Conservation (phyloP, 495 filamentous ascomycete genomes). For the Terfezia claveryi region DNA sequence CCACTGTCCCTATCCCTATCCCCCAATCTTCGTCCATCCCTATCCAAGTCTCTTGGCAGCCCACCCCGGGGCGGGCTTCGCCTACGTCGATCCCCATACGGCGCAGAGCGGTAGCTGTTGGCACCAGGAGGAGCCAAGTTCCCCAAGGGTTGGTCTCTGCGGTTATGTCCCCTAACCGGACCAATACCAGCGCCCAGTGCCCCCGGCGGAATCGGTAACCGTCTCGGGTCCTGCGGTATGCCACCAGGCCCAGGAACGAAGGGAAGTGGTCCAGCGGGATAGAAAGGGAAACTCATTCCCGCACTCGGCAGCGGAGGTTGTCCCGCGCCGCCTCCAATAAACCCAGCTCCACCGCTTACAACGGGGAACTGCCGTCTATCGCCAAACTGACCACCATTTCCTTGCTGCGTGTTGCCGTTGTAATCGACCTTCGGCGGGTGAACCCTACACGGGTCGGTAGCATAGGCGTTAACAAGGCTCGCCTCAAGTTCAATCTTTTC, state of each 20-base stretch:
- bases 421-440: conserved; percentile 91
- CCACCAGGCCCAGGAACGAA: not conserved
- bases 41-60: conserved; percentile 18
- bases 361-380: conserved; percentile 34
- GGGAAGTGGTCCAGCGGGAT: not conserved
- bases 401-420: conserved; percentile 79
- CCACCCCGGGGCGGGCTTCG: conserved; percentile 4
- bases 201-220: not conserved
- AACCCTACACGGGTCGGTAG: conserved; percentile 84
- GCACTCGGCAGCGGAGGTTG: conserved; percentile 11
- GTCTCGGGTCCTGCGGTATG: not conserved
- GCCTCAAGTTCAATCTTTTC: conserved; percentile 64
- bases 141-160: conserved; percentile 12
- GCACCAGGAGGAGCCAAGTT: not conserved
- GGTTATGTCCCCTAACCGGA: conserved; percentile 25
- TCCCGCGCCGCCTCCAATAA: conserved; percentile 18
- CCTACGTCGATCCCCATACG: not conserved
- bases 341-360: conserved; percentile 24
- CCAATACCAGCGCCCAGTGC: conserved; percentile 15
- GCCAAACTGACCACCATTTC: conserved; percentile 66
- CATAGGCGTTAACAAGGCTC: conserved; percentile 77
- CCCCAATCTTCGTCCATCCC: conserved; percentile 6
- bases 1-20: conserved; percentile 12
- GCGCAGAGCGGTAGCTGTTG: not conserved
- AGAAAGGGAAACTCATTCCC: not conserved